A percentile compares a stretch with the other conserved stretches of the same genome.
These are phyloP conservation scores for Begonia masoniana DNA, from an alignment of 306 rosid genomes.

Conservation along the genomic window DNA sequence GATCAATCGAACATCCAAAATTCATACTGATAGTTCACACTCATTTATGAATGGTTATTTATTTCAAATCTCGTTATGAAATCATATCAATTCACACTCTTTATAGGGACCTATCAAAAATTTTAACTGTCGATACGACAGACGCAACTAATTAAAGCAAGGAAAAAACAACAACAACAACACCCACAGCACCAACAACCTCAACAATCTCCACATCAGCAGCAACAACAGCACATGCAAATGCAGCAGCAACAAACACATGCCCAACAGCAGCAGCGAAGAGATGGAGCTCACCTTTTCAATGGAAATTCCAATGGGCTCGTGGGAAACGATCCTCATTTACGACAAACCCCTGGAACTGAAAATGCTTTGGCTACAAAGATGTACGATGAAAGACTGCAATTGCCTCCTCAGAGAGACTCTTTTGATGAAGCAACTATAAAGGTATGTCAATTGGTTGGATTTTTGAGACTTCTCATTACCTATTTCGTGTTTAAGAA, in stretches of 20 bases:
- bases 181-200: conserved; percentile 42
- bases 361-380: conserved; percentile 87
- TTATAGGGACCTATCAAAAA: conserved; percentile 9
- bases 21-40: too few species aligned
- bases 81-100: too few species aligned
- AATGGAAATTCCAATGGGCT: conserved; percentile 82
- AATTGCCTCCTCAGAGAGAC: conserved; percentile 82
- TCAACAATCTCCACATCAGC: conserved; percentile 21
- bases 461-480: conserved; percentile 11
- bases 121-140: conserved; percentile 25
- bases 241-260: conserved; percentile 51
- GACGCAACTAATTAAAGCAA: conserved; percentile 82
- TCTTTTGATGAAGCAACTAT: conserved; percentile 78
- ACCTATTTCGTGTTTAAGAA: conserved; percentile 10
- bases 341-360: conserved; percentile 68
- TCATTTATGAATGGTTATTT: too few species aligned
- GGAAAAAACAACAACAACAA: conserved; percentile 84
- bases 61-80: too few species aligned
- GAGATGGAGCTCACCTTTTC: conserved; percentile 78
- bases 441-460: conserved; percentile 38
- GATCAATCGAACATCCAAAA: too few species aligned
- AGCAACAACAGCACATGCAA: conserved; percentile 66
- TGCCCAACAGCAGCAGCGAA: conserved; percentile 58
- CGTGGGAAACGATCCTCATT: conserved; percentile 55
- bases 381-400: conserved; percentile 89